Base-by-base conservation (phyloP, 345 rosid genomes). In the Brassica nigra region DNA sequence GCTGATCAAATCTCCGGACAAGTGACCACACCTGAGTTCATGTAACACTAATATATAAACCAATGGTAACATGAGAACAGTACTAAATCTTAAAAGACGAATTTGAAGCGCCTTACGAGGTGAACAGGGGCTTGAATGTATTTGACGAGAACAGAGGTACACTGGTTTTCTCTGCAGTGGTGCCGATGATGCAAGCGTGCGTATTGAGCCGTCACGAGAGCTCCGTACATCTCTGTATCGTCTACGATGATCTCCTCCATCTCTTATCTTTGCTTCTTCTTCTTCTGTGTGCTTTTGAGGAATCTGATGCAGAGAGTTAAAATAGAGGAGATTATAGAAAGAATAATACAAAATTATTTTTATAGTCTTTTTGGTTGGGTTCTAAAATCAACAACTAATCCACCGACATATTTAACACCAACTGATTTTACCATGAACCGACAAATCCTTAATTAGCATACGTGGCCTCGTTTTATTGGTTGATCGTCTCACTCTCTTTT, bases 71-170 rank as follows among this genome's bases (percentile, higher is more conserved):
- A 23, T 23, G 27, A 23, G 34, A 31, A 31, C 34, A 31, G 4
- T 31, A 31, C 34, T 31, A 31, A 31, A 6, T 11, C 28, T 15
- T 20, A 33, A 42, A 65, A 39, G 28, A 15, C 27, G 27, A 23
- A 23, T 11, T 31, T 23, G 3, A 44, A 61, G 12, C 7, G 61
- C 84, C 84, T 73, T 89, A 94, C 97, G 34, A 90, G 97, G 82
- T 85, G 95, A 84, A 95, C 88, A 65, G 97, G 97, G 75, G 97
- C 95, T 85, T 85, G 86, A 87, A 92, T 89, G 88, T 87, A 90
- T 82, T 90, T 94, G 59, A 86, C 81, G 76, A 92, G 90, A 68
- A 70, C 72, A 76, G 83, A 81, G 70, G 80, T 55, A 37, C 83
- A 80, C 83, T 80, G 83, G 6, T 76, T 71, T 11, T 80, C 80